Conservation (phyloP, 176 grass and related monocot species). For the Microstegium vimineum region DNA sequence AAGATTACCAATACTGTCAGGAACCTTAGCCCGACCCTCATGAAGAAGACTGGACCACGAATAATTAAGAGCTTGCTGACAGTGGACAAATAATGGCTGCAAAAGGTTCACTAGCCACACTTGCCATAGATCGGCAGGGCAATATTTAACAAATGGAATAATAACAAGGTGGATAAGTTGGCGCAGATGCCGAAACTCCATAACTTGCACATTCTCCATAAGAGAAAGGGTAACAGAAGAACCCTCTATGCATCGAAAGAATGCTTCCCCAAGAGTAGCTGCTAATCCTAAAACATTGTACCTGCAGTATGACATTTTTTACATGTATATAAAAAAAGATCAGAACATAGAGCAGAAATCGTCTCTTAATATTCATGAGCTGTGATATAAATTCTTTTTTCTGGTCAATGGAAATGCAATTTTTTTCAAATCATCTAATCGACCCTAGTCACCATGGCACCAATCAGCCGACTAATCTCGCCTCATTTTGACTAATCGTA, state of each 20-base stretch:
- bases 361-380: constrained; percentile 1
- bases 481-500: not conserved
- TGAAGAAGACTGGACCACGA: constrained; percentile 85
- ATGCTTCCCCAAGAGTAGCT: constrained; percentile 77
- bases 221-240: constrained; percentile 65
- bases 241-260: constrained; percentile 63
- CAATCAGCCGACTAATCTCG: not conserved
- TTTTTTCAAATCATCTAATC: not conserved
- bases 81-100: constrained; percentile 78
- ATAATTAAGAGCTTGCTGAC: constrained; percentile 83
- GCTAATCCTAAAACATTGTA: constrained; percentile 91
- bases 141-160: constrained; percentile 82
- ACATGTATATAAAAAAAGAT: constrained; percentile 13
- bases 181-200: constrained; percentile 95
- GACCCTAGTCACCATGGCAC: not conserved
- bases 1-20: constrained; percentile 87
- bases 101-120: constrained; percentile 63
- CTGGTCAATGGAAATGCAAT: not conserved
- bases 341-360: constrained; percentile 12
- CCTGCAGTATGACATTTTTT: constrained; percentile 47
- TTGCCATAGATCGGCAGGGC: constrained; percentile 65
- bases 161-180: constrained; percentile 90
- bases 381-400: not conserved
- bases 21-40: constrained; percentile 78
- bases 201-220: constrained; percentile 79